These are phyloP conservation scores for Globisporangium mamillatum DNA, from an alignment of 352 stramenopile genomes.

Conservation along the genomic window DNA sequence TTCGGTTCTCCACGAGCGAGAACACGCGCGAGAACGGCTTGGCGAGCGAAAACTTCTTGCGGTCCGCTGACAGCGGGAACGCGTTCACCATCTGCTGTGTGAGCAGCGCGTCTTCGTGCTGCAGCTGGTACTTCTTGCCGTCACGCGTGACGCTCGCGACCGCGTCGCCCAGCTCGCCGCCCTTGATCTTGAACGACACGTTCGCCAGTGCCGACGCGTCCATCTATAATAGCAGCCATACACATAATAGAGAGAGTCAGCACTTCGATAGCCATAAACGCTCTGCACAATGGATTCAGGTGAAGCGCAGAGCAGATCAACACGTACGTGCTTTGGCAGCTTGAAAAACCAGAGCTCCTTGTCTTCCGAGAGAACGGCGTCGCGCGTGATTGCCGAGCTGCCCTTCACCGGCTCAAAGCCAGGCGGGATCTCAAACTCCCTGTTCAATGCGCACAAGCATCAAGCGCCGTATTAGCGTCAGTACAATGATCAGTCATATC, in stretches of 20 bases:
- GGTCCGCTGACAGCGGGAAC: conserved; percentile 54
- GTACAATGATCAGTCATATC: neutral
- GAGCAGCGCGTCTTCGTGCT: conserved; percentile 56
- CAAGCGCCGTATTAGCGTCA: conserved; percentile 4
- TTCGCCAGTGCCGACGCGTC: conserved; percentile 69
- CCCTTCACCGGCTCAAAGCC: conserved; percentile 67
- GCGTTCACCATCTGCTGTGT: conserved; percentile 79
- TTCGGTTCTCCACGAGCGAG: conserved; percentile 59
- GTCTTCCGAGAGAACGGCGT: conserved; percentile 59
- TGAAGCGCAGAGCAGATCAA: neutral
- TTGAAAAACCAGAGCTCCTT: conserved; percentile 88
- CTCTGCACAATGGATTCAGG: neutral
- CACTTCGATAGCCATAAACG: neutral
- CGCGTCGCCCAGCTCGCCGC: conserved; percentile 25
- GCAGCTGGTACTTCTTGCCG: conserved; percentile 54
- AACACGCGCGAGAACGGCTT: conserved; percentile 77
- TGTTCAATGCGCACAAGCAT: conserved; percentile 19
- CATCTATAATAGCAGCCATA: conserved; percentile 28
- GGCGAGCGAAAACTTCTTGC: conserved; percentile 56
- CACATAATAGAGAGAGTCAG: neutral
- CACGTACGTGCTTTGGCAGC: conserved; percentile 74
- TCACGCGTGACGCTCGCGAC: conserved; percentile 45
- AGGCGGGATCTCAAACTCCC: conserved; percentile 77
- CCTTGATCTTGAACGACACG: conserved; percentile 63
- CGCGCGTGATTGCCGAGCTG: conserved; percentile 53